Evolutionary conservation across 1,139 yeast species (phyloP), one percentile per base, ranked within the genome.

Genomic region (Nakaseomyces sp.): DNA sequence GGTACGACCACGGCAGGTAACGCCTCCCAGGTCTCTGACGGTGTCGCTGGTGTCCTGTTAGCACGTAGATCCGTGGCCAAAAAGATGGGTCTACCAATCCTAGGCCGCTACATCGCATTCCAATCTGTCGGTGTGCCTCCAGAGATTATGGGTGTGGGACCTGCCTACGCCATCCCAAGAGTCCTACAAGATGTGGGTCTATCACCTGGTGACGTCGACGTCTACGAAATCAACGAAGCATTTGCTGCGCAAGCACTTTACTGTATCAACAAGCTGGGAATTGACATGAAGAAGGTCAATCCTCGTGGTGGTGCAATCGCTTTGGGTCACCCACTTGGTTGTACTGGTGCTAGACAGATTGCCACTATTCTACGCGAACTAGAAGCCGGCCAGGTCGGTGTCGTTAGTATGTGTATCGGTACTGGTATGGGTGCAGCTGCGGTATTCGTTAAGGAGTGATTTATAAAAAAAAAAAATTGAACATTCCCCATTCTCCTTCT

Each of bases 371-470:
- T 89, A 60, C 75, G 91, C 60, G 89, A 87, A 67, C 74, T 89
- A 60, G 70, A 81, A 65, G 68, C 75, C 40, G 94, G 93, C 58
- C 80, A 87, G 69, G 69, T 87, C 52, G 96, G 96, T 56, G 80
- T 89, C 48, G 85, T 94, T 24, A 83, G 94, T 51, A 89, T 89
- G 97, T 89, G 97, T 71, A 81, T 89, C 55, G 97, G 97, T 62
- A 87, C 96, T 37, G 97, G 97, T 60, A 89, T 88, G 95, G 97
- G 97, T 57, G 96, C 96, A 43, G 97, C 97, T 45, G 83, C 93
- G 24, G 70, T 88, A 44, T 73, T 88, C 57, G 73, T 87, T 44
- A 81, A 73, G 61, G 96, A 86, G 68, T 81, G 66, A 54, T 16
- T 7, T n/a, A n/a, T n/a, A n/a, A n/a, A n/a, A n/a, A n/a, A n/a